These are phyloP conservation scores for Aspergillus fumigatus DNA, from an alignment of 2,329 filamentous ascomycete genomes.

Conservation along the genomic window DNA sequence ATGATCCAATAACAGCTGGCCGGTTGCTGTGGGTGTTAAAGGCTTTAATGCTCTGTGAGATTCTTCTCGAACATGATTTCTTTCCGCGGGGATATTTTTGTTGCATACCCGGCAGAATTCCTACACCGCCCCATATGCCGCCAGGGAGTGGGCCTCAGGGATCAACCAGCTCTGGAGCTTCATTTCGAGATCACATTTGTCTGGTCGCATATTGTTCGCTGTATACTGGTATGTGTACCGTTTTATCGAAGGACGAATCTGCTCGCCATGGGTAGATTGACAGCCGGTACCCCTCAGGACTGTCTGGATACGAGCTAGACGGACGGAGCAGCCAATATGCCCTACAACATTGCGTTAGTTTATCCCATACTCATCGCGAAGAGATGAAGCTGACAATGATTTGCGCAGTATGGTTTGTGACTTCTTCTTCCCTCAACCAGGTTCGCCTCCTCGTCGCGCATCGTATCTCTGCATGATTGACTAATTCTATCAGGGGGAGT, in stretches of 20 bases:
- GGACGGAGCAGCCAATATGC: constrained; percentile 45
- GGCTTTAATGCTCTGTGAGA: background rate
- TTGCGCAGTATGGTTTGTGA: constrained; percentile 81
- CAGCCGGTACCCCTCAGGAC: background rate
- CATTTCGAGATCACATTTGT: background rate
- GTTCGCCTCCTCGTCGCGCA: constrained; percentile 28
- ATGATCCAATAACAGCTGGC: constrained; percentile 31
- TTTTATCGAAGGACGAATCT: background rate
- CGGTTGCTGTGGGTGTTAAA: background rate
- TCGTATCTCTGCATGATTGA: background rate
- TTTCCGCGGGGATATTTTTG: constrained; percentile 23
- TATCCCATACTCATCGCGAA: constrained; percentile 3
- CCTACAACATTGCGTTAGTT: constrained; percentile 65
- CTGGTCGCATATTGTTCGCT: background rate
- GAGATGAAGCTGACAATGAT: constrained; percentile 22
- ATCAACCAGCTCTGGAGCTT: background rate
- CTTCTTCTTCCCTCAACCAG: constrained; percentile 98
- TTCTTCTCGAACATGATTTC: constrained; percentile 15
- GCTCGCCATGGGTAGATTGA: constrained; percentile 19
- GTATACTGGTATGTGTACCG: background rate
- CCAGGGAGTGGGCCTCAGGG: constrained; percentile 13
- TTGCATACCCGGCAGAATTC: constrained; percentile 14
- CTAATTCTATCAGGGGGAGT: constrained; percentile 60
- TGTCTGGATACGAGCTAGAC: constrained; percentile 11
- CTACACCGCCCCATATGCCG: constrained; percentile 17